Base-by-base conservation (phyloP, 345 rosid species). In the Eucalyptus regnans region DNA sequence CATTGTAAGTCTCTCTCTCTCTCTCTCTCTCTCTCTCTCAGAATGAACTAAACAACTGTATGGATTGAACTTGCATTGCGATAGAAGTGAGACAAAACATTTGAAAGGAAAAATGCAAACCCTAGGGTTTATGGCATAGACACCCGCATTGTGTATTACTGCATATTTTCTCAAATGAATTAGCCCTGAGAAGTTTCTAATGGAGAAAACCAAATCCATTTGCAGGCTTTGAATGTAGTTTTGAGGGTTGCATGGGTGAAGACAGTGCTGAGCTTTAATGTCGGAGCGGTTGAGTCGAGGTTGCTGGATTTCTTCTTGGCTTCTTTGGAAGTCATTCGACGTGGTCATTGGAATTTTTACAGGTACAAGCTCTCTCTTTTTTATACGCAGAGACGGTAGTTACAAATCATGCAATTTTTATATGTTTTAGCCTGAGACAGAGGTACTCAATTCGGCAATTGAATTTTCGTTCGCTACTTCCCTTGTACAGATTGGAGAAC, bases 341-440 rank as follows among this genome's bases (percentile, higher is more conserved):
- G 99, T 89, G 99, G 99, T 41, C 99, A 97, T 46, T 98, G 99
- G 99, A 98, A 98, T 87, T 98, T 97, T 60, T 98, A 97, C 95
- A 94, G 99, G 99, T 97, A 6, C 79, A 4, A 17, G 31, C 76
- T n/a, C 76, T 64, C 37, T n/a, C 76, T n/a, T 13, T 14, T 64
- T 49, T 49, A 49, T 49, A 12, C 50, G 50, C 14, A 49, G 18
- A 50, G 52, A 50, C 52, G 11, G 52, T 50, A 50, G 52, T 5
- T 50, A 50, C 52, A 50, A 50, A 50, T 50, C 52, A 31, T 17
- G 10, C 43, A 16, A 18, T 31, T 86, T 18, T 23, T 20, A 48
- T 25, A 8, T 52, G 56, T 52, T 52, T 56, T 56, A 56, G 29
- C 62, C 27, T 56, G 11, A 18, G 41, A 58, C 29, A 43, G 62